Evolutionary conservation across 2,329 filamentous ascomycete species (phyloP).

Genomic region (Hypoxylon sp.): DNA sequence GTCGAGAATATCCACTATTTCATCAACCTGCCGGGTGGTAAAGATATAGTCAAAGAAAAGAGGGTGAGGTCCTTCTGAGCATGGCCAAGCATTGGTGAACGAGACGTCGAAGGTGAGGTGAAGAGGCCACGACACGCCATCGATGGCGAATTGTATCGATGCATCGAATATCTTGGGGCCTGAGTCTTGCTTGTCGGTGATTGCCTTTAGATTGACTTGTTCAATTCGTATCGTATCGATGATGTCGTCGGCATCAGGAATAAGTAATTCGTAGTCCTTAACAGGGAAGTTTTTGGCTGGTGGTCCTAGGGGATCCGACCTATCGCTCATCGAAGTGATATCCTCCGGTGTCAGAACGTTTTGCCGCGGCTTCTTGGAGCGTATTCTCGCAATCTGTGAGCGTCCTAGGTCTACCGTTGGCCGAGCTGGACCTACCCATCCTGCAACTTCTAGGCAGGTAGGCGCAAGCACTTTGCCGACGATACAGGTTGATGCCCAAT

Average conservation of each 20-base stretch:
- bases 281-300: constrained; percentile 69
- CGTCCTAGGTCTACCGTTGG: constrained; percentile 72
- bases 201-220: constrained; percentile 66
- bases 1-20: constrained; percentile 70
- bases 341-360: constrained; percentile 63
- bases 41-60: constrained; percentile 77
- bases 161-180: constrained; percentile 65
- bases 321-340: constrained; percentile 70
- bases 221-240: constrained; percentile 75
- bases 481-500: constrained; percentile 77
- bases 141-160: constrained; percentile 69
- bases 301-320: constrained; percentile 75
- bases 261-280: constrained; percentile 70
- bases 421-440: constrained; percentile 78
- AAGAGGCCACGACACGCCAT: constrained; percentile 70
- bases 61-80: constrained; percentile 69
- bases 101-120: constrained; percentile 69
- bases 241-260: constrained; percentile 64
- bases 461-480: constrained; percentile 79
- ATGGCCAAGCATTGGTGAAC: constrained; percentile 73
- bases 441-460: constrained; percentile 74
- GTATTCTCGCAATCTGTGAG: constrained; percentile 75
- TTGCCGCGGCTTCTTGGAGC: constrained; percentile 66
- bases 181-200: constrained; percentile 44
- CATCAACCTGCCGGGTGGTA: constrained; percentile 66